Evolutionary conservation across 768 basidiomycete species (phyloP).

Genomic region (Neoboletus subvelutipes): DNA sequence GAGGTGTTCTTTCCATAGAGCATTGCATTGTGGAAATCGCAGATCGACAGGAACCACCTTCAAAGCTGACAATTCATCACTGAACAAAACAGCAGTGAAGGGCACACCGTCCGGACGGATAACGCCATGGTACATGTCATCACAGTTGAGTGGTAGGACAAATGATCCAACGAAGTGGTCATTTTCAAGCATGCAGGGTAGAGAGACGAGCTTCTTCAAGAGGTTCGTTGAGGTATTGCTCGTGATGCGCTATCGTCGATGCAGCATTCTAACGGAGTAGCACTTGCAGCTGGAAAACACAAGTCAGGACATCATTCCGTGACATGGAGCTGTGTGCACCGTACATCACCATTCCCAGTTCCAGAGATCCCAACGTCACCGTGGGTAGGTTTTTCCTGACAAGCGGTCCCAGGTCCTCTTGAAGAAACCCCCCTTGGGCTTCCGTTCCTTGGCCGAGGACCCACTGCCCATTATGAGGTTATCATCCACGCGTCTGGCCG

Average conservation of each 20-base stretch:
- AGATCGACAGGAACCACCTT: background rate
- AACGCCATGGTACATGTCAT: constrained; percentile 71
- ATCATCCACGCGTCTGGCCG: constrained; percentile 77
- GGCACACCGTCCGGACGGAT: constrained; percentile 52
- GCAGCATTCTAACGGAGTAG: constrained; percentile 59
- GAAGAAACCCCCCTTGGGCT: constrained; percentile 29
- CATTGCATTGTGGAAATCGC: background rate
- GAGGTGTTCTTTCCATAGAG: background rate
- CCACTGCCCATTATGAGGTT: constrained; percentile 76
- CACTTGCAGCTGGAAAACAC: background rate
- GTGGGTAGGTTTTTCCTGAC: constrained; percentile 31
- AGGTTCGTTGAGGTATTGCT: constrained; percentile 58
- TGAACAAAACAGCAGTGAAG: constrained; percentile 72
- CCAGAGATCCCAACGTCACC: constrained; percentile 71
- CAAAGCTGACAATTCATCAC: constrained; percentile 47
- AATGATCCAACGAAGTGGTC: background rate
- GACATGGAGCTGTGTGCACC: constrained; percentile 20
- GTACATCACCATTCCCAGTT: constrained; percentile 82
- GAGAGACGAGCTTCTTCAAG: constrained; percentile 47
- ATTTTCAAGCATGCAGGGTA: background rate
- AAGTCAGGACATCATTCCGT: constrained; percentile 4
- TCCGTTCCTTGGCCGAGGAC: constrained; percentile 85
- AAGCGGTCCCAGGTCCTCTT: constrained; percentile 41
- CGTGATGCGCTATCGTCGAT: constrained; percentile 61
- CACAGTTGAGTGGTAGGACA: constrained; percentile 50